Evolutionary conservation across 2,329 filamentous ascomycete species (phyloP), one percentile per base, ranked within the genome.

Genomic region (Alternaria gaisen): DNA sequence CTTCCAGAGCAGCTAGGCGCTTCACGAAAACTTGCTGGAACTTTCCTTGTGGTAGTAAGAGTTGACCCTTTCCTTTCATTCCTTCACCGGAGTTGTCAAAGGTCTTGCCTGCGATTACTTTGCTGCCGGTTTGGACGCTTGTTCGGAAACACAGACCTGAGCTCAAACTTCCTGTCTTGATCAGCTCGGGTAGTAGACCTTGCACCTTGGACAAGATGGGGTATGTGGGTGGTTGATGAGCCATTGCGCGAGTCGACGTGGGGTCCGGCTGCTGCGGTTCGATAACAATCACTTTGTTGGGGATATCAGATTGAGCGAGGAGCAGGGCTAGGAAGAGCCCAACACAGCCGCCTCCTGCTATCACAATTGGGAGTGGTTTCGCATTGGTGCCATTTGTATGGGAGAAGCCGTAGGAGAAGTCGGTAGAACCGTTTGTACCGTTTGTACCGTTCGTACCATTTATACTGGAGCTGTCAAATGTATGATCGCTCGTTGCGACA

Each of bases 161-260:
- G 40, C 61, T 70, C 16, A 75, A 62, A 40, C 69, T 65, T 4
- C 70, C 73, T 0, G 65, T 62, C 26, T 67, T 70, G 8, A 74
- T 61, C 22, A 81, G 69, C 30, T 79, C 76, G 0, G 76, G 70
- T 18, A 80, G 67, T 2, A 82, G 62, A 2, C 75, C 79, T 9
- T 78, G 61, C 2, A 72, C 75, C 20, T 73, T 69, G 0, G 73
- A 70, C 57, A 82, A 74, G 12, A 80, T 75, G 0, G 78, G 77
- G 40, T 80, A 79, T 0, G 80, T 76, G 2, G 76, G 74, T 9
- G 80, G 79, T 59, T 80, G 77, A 58, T 82, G 80, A 3, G 80
- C 79, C 61, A 80, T 80, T 56, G 80, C 80, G 48, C 80, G 76
- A 14, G 80, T 79, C 6, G 77, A 76, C 7, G 70, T 61, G 5